Evolutionary conservation across 2,329 filamentous ascomycete genomes (phyloP), one percentile per base, ranked within the genome.

Genomic region (Fusarium abutilonis): DNA sequence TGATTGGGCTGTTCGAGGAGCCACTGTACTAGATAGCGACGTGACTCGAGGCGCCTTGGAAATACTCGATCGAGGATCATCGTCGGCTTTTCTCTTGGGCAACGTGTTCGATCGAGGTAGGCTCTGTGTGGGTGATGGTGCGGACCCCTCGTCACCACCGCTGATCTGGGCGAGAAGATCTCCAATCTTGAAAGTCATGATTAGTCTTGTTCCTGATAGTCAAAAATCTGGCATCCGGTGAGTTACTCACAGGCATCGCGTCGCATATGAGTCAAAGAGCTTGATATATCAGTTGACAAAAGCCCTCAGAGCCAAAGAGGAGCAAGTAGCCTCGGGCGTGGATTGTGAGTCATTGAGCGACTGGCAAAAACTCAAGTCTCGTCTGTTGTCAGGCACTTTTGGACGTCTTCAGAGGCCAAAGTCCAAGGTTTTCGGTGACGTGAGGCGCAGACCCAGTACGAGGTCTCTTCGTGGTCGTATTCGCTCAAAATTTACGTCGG

Each of bases 21-120:
- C 59, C 48, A 71, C 60, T 31, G 56, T 69, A 44, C 55, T 64
- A 28, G 70, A 69, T 17, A 70, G 50, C 9, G 67, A 65, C n/a
- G 58, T 61, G 21, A 60, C 60, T 41, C 78, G 80, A 26, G 78
- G 75, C 4, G 77, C 66, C 72, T 86, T 86, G 31, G 73, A 69
- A 26, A 72, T 72, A 49, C 74, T 68, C 48, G 70, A 73, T 38
- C 74, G 74, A 28, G 81, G 70, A 52, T 86, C 81, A 56, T 82
- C 78, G 32, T 83, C 82, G 44, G 84, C 82, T 70, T 88, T 89
- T 63, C 86, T 81, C 74, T 89, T 89, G 34, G 77, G 72, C 26
- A 74, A 48, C 11, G 68, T 60, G 29, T 58, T 69, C 6, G 68
- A 56, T 52, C 71, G 70, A 17, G 61, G 56, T 14, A 72, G 57